Evolutionary conservation across 2,329 filamentous ascomycete genomes (phyloP), one percentile per base, ranked within the genome.

Genomic region (Huntiella decipiens): DNA sequence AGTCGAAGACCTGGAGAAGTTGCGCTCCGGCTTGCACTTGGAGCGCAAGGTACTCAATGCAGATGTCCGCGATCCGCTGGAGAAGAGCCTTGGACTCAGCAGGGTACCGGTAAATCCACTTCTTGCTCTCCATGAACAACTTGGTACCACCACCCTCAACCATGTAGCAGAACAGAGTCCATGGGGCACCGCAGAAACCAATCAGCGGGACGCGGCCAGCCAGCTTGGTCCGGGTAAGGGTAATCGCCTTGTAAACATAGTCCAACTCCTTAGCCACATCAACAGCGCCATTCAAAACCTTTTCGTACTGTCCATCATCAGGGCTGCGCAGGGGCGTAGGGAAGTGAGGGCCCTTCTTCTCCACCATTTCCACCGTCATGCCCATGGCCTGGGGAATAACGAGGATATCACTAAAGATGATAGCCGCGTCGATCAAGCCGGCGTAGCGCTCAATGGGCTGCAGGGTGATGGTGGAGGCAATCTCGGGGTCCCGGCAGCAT

Each of bases 151-250:
- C 91, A 12, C 91, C 91, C 63, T 98, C 91, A 13, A 96, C 85
- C 91, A 98, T 98, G 66, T 98, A 98, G 67, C 88, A 94, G 57
- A 98, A 73, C 50, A 98, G 64, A 2, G 91, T 98, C 85, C 91
- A 98, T 1, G 91, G 91, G 5, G 91, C 87, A 46, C 91, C 91
- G 56, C 87, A 95, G 66, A 98, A 98, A 33, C 91, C 91, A 59
- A 94, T 92, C 53, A 98, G 65, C 4, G 91, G 91, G 31, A 98
- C 91, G 39, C 86, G 72, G 1, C 91, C 91, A 41, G 78, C 71
- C 44, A 98, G 66, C 68, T 94, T 95, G 60, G 83, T 72, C 54
- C 91, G 72, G 19, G 91, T 96, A 56, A 95, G 61, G 0, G 86
- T 92, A 52, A 98, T 92, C 13, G 88, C 91, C 57, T 87, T 79